Evolutionary conservation across 257 asterid genomes (phyloP).

Genomic region (Nyctanthes arbortristis): DNA sequence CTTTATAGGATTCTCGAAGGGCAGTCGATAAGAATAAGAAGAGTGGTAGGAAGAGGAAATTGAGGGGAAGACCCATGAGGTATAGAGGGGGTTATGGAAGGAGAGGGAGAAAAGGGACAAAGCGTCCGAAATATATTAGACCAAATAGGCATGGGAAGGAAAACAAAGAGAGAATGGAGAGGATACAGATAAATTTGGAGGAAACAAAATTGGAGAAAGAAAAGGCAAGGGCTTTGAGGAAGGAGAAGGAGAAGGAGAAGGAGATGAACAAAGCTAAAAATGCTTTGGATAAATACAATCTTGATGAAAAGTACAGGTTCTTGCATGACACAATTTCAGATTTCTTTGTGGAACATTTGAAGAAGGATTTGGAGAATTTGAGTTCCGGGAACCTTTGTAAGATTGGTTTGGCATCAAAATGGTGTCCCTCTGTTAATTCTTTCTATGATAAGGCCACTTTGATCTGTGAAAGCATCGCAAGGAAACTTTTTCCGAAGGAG

Average conservation of each 20-base stretch:
- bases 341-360: conserved; percentile 41
- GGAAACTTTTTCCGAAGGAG: conserved; percentile 39
- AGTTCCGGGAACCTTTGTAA: conserved; percentile 25
- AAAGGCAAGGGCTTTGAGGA: conserved; percentile 38
- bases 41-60: not conserved
- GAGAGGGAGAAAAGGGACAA: conserved; percentile 9
- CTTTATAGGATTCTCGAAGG: conserved; percentile 42
- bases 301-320: conserved; percentile 35
- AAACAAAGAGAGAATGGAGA: conserved; percentile 28
- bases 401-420: too few relatives aligned
- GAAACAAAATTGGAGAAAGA: conserved; percentile 33
- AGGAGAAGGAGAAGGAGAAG: too few relatives aligned
- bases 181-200: conserved; percentile 16
- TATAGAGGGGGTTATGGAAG: too few relatives aligned
- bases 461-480: conserved; percentile 49
- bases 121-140: not conserved
- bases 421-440: conserved; percentile 54
- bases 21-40: conserved; percentile 14
- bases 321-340: conserved; percentile 41
- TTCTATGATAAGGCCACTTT: conserved; percentile 52
- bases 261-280: conserved; percentile 34
- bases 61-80: conserved; percentile 7
- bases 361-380: conserved; percentile 36
- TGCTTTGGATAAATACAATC: conserved; percentile 34
- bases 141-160: conserved; percentile 3